Percentiles rank a stretch among this genome's conserved stretches.
Conservation (phyloP, 164 flowering plant genomes). For the Annona squamosa region DNA sequence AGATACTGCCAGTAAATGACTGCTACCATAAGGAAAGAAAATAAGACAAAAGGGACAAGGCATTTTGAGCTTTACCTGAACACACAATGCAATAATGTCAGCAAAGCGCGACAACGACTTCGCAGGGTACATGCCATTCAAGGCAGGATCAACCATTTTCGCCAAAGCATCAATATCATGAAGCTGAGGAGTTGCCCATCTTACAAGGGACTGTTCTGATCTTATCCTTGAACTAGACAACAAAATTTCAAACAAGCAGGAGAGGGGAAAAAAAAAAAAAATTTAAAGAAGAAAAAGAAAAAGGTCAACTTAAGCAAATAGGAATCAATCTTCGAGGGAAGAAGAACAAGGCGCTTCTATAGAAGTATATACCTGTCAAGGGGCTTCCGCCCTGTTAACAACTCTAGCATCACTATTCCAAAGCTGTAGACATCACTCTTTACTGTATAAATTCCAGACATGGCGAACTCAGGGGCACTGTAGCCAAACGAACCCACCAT, state of each 20-base stretch:
- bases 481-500: slow-evolving; percentile 94
- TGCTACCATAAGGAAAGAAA: background rate
- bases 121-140: slow-evolving; percentile 93
- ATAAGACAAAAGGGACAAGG: background rate
- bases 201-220: slow-evolving; percentile 87
- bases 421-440: slow-evolving; percentile 98
- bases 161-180: slow-evolving; percentile 95
- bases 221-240: slow-evolving; percentile 68
- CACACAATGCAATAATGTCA: slow-evolving; percentile 87
- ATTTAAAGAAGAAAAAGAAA: background rate
- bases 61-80: slow-evolving; percentile 51
- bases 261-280: background rate
- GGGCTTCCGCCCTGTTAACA: slow-evolving; percentile 91
- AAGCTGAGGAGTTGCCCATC: slow-evolving; percentile 98
- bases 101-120: slow-evolving; percentile 96
- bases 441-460: slow-evolving; percentile 89
- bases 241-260: background rate
- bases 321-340: background rate
- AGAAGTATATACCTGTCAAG: slow-evolving; percentile 61
- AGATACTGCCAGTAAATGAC: background rate
- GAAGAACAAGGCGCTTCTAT: background rate
- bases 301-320: background rate
- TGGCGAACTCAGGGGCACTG: slow-evolving; percentile 95
- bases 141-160: slow-evolving; percentile 89
- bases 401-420: slow-evolving; percentile 96